Conservation (phyloP, 495 filamentous ascomycete genomes). For the Aspergillus steynii region DNA sequence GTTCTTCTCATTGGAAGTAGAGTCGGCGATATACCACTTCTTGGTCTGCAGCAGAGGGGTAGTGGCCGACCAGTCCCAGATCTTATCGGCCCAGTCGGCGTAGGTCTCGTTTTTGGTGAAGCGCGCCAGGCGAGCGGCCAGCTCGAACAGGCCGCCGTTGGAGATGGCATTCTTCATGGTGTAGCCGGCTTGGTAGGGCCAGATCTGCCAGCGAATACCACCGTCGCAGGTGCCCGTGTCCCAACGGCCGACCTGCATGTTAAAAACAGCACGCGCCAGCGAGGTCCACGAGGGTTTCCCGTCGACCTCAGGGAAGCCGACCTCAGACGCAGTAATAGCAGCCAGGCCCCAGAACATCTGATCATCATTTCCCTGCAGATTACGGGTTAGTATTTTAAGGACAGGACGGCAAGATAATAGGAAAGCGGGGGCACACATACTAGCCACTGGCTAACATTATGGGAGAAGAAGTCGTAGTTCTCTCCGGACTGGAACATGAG, state of each 20-base stretch:
- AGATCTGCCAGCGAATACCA: slow-evolving; percentile 54
- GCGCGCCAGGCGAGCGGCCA: slow-evolving; percentile 62
- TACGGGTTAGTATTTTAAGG: not conserved
- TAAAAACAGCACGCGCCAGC: slow-evolving; percentile 72
- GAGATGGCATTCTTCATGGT: slow-evolving; percentile 67
- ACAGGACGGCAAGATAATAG: not conserved
- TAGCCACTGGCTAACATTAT: slow-evolving; percentile 31
- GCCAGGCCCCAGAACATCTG: slow-evolving; percentile 56
- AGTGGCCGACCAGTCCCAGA: slow-evolving; percentile 59
- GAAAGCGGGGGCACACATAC: slow-evolving; percentile 13
- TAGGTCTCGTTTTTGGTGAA: slow-evolving; percentile 66
- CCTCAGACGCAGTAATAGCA: slow-evolving; percentile 51
- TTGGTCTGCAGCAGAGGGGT: slow-evolving; percentile 54
- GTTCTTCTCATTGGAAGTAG: slow-evolving; percentile 44
- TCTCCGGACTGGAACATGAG: slow-evolving; percentile 45
- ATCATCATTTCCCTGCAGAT: slow-evolving; percentile 47
- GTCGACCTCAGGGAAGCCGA: slow-evolving; percentile 38
- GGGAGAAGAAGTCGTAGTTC: slow-evolving; percentile 43
- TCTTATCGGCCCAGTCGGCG: slow-evolving; percentile 60
- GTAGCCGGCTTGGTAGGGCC: slow-evolving; percentile 45
- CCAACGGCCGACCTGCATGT: slow-evolving; percentile 58
- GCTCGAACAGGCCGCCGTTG: slow-evolving; percentile 66
- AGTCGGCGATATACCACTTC: slow-evolving; percentile 59
- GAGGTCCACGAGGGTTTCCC: slow-evolving; percentile 65
- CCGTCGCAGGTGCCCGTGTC: slow-evolving; percentile 43